Percentiles rank a stretch among this genome's conserved stretches.
phyloP scores from a whole-genome alignment of 1,284 basidiomycete genomes.

The Garcileccinum viscosum region DNA sequence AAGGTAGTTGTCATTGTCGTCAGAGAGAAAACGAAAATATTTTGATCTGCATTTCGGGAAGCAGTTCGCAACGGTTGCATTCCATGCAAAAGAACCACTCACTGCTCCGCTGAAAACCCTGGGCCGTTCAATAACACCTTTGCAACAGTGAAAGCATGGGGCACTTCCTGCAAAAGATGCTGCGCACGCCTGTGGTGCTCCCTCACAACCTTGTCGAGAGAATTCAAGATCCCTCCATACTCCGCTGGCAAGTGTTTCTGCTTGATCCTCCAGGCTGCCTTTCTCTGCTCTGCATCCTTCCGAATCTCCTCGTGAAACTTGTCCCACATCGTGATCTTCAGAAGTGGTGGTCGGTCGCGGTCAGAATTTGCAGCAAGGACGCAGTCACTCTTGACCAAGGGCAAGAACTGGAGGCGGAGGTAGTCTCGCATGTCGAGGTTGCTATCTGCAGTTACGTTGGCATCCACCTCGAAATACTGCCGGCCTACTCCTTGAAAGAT shows the following conservation, averaged over 20 bases:
- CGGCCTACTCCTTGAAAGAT: constrained; percentile 7
- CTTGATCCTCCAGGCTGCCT: constrained; percentile 6
- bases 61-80: too few relatives aligned
- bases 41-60: constrained; percentile 8
- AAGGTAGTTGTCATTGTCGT: constrained; percentile 5
- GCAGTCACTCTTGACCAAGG: background rate
- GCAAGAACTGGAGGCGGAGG: constrained; percentile 7
- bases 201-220: constrained; percentile 5
- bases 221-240: background rate
- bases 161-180: background rate
- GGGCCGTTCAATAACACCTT: constrained; percentile 13
- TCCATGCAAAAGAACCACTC: too few relatives aligned
- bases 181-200: background rate
- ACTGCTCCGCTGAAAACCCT: constrained; percentile 8
- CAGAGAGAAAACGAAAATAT: constrained; percentile 10
- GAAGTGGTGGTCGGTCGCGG: constrained; percentile 6
- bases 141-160: constrained; percentile 4
- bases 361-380: background rate
- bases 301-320: constrained; percentile 3
- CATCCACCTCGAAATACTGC: constrained; percentile 17
- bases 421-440: constrained; percentile 8
- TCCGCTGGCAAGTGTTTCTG: background rate
- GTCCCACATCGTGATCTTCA: constrained; percentile 18
- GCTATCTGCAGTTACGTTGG: background rate
- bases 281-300: constrained; percentile 5